Evolutionary conservation across 1,139 yeast species (phyloP).

Genomic region (Blastobotrys persicus): DNA sequence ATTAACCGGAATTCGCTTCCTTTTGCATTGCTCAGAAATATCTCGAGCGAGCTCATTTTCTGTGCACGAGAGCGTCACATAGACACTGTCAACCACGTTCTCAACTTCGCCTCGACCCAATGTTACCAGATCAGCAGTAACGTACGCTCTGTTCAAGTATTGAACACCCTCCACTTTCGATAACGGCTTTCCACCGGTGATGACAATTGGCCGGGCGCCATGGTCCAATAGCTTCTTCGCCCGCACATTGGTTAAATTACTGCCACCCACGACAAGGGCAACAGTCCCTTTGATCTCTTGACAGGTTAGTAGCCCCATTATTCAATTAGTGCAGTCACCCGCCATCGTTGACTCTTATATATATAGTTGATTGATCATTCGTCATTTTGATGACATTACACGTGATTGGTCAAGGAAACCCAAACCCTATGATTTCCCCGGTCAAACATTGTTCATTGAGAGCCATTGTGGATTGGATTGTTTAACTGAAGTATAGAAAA

Average conservation of each 20-base stretch:
- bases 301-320: slow-evolving; percentile 48
- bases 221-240: slow-evolving; percentile 48
- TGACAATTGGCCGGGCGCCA: slow-evolving; percentile 58
- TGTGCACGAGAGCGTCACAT: slow-evolving; percentile 49
- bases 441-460: too few relatives aligned
- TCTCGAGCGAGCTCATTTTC: slow-evolving; percentile 36
- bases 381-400: slow-evolving; percentile 5
- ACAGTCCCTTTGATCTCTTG: slow-evolving; percentile 51
- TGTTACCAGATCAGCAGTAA: slow-evolving; percentile 45
- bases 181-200: slow-evolving; percentile 28
- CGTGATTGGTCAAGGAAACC: not conserved
- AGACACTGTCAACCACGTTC: slow-evolving; percentile 68
- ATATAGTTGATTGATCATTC: slow-evolving; percentile 1
- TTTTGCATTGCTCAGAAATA: slow-evolving; percentile 51
- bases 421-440: not conserved
- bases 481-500: too few relatives aligned
- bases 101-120: slow-evolving; percentile 66
- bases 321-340: not conserved
- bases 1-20: slow-evolving; percentile 75
- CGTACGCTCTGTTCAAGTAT: slow-evolving; percentile 39
- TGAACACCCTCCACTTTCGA: slow-evolving; percentile 9
- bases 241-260: slow-evolving; percentile 53
- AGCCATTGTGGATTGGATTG: too few relatives aligned
- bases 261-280: slow-evolving; percentile 62
- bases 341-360: not conserved